These are phyloP conservation scores for Gaeumannomyces tritici DNA, from an alignment of 2,329 filamentous ascomycete genomes.

Conservation along the genomic window DNA sequence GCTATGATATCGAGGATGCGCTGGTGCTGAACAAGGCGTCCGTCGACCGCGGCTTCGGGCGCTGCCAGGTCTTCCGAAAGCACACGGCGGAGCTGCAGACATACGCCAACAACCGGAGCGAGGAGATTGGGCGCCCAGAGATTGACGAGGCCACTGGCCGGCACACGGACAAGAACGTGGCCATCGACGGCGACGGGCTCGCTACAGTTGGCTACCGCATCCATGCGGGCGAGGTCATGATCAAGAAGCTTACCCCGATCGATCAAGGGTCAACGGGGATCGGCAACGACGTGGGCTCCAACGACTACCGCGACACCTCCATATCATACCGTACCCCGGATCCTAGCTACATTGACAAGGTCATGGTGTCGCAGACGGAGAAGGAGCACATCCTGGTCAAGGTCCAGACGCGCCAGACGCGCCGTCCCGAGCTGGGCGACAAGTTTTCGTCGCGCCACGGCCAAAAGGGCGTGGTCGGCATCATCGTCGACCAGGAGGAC, in stretches of 20 bases:
- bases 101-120: constrained; percentile 71
- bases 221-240: constrained; percentile 70
- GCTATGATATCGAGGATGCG: constrained; percentile 98
- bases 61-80: constrained; percentile 97
- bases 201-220: constrained; percentile 79
- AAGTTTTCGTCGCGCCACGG: constrained; percentile 98
- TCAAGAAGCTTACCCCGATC: constrained; percentile 80
- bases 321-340: constrained; percentile 78
- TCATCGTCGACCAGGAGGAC: constrained; percentile 93
- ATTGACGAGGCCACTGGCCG: constrained; percentile 52
- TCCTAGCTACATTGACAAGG: constrained; percentile 87
- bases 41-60: constrained; percentile 86
- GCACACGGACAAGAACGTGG: constrained; percentile 57
- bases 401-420: constrained; percentile 90
- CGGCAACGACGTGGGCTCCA: constrained; percentile 53
- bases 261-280: constrained; percentile 67
- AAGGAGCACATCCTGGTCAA: constrained; percentile 82
- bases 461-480: constrained; percentile 94
- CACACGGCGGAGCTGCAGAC: constrained; percentile 78
- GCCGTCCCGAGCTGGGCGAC: constrained; percentile 89
- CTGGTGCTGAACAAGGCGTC: constrained; percentile 95
- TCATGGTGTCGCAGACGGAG: constrained; percentile 86
- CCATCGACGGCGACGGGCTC: constrained; percentile 77
- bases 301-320: constrained; percentile 57
- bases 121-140: constrained; percentile 54